Evolutionary conservation across 2,329 filamentous ascomycete species (phyloP), one percentile per base, ranked within the genome.

Genomic region (Exserohilum turcica): DNA sequence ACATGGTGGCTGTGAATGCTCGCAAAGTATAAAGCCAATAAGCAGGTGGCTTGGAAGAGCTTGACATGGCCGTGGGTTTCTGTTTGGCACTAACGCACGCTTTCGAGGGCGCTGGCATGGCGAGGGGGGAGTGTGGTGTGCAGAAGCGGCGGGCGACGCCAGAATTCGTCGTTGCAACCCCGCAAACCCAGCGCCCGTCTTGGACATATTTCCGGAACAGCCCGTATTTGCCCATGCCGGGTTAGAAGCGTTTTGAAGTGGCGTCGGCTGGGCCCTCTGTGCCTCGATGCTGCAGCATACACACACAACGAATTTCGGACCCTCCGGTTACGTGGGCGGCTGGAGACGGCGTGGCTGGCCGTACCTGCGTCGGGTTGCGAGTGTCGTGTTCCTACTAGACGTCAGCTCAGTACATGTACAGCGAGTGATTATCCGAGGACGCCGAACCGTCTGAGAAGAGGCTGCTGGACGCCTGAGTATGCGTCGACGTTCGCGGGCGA

Each of bases 151-250:
- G 39, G 28, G 32, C 33, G 29, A 43, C 39, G 44, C 29, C 16
- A 27, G 18, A 58, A 43, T 53, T 42, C 38, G 35, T 21, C 31
- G 40, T 43, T 32, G 43, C 18, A 50, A 59, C 56, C 57, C 59
- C 55, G 62, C 66, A 64, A 52, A 35, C 43, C 18, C 52, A 47
- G 58, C 55, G 54, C 60, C 64, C 40, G 56, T 67, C 57, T 54
- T 55, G 65, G 62, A 45, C 49, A 61, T 52, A 58, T 27, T 43
- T 43, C 68, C 65, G 64, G 29, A 39, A 39, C 43, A 46, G 38
- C 52, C 56, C 48, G 44, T 50, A 35, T 43, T 27, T n/a, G 16
- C 39, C 45, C 8, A 16, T 31, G 43, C 32, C 31, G 42, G 44
- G 40, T 42, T 50, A 49, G 28, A 49, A 31, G 43, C 33, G 53